Conservation (phyloP, 768 basidiomycete species). For the Cytidiella melzeri region DNA sequence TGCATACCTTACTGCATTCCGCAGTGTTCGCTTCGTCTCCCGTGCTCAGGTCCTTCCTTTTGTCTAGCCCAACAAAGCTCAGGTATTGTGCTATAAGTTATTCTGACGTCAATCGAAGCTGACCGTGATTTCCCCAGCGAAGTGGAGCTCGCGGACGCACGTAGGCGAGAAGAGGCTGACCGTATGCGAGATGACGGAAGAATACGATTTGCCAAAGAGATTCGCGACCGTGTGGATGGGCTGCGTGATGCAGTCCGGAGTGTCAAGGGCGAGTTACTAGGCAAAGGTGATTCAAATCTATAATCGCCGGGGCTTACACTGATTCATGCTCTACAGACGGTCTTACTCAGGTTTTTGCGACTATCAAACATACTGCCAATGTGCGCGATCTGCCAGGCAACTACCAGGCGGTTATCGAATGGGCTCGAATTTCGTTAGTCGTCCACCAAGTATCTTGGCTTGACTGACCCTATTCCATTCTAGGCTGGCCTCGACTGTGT, state of each 20-base stretch:
- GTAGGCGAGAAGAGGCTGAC: constrained; percentile 83
- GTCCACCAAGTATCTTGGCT: neutral
- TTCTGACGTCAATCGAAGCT: no score
- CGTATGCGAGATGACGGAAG: constrained; percentile 80
- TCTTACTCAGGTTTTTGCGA: constrained; percentile 79
- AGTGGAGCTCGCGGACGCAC: constrained; percentile 76
- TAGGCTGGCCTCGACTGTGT: constrained; percentile 93
- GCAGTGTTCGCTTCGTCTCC: constrained; percentile 77
- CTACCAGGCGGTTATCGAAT: constrained; percentile 88
- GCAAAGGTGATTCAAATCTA: constrained; percentile 48
- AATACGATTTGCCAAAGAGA: constrained; percentile 80
- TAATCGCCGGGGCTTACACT: neutral
- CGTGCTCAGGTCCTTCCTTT: constrained; percentile 79
- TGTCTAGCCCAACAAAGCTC: constrained; percentile 34
- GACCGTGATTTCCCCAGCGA: constrained; percentile 15
- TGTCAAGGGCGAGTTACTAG: constrained; percentile 93
- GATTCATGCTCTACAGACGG: constrained; percentile 54
- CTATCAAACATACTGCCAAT: constrained; percentile 74
- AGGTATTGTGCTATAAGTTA: no score
- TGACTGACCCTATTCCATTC: neutral
- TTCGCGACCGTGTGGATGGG: constrained; percentile 79
- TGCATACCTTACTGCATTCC: constrained; percentile 71
- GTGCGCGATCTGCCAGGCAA: constrained; percentile 75
- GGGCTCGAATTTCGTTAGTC: constrained; percentile 92
- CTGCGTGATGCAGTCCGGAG: constrained; percentile 77